These are phyloP conservation scores for Sporobolomyces pararoseus DNA, from an alignment of 768 basidiomycete species.

Conservation along the genomic window DNA sequence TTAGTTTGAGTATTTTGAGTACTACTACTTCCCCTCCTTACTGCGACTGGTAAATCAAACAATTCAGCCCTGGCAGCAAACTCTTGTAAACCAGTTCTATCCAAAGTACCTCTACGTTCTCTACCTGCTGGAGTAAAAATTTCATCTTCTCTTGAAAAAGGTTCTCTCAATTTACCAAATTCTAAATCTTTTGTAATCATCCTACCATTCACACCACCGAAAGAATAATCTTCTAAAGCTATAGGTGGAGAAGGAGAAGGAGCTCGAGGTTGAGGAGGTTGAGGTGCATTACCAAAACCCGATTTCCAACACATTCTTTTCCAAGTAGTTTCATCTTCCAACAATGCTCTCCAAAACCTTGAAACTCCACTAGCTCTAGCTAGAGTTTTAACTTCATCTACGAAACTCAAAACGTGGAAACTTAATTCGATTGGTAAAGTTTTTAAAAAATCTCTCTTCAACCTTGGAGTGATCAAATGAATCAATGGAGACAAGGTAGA, in stretches of 20 bases:
- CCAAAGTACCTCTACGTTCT: constrained; percentile 36
- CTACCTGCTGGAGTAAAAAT: constrained; percentile 37
- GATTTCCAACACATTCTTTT: constrained; percentile 64
- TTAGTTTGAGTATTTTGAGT: too few species aligned
- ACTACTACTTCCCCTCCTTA: background rate
- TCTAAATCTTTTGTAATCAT: constrained; percentile 13
- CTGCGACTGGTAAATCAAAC: constrained; percentile 15
- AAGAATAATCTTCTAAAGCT: background rate
- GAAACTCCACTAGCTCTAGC: constrained; percentile 67
- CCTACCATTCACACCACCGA: too few species aligned
- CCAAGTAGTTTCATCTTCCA: constrained; percentile 76
- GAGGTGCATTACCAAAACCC: constrained; percentile 50
- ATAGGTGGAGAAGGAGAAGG: background rate
- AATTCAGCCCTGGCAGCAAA: constrained; percentile 33
- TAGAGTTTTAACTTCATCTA: constrained; percentile 71
- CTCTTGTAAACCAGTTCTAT: constrained; percentile 26
- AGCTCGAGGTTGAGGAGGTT: background rate
- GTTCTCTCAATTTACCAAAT: constrained; percentile 28
- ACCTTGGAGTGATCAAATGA: constrained; percentile 42
- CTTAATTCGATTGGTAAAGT: constrained; percentile 68
- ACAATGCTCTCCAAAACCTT: constrained; percentile 64
- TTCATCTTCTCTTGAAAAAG: constrained; percentile 15
- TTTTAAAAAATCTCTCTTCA: constrained; percentile 50
- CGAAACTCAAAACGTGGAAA: constrained; percentile 67
- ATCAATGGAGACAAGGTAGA: constrained; percentile 35